Conservation (phyloP, 805 yeast species). For the Kodamaea leandrae region DNA sequence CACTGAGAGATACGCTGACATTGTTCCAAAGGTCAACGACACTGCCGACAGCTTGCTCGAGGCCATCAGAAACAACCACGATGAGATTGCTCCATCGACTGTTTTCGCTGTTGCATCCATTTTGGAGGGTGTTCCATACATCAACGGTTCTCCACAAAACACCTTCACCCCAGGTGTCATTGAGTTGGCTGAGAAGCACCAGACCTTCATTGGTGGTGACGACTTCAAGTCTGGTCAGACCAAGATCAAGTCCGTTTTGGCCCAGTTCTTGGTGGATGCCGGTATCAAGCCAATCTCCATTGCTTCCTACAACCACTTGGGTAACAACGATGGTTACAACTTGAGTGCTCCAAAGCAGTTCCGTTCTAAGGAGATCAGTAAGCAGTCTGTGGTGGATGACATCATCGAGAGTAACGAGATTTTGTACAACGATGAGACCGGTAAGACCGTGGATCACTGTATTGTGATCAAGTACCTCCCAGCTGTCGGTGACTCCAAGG, state of each 20-base stretch:
- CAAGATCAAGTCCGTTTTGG: conserved; percentile 91
- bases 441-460: conserved; percentile 84
- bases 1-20: conserved; percentile 87
- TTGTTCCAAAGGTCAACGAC: conserved; percentile 80
- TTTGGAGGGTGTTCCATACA: conserved; percentile 83
- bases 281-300: conserved; percentile 94
- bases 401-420: conserved; percentile 85
- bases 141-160: conserved; percentile 96
- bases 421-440: conserved; percentile 75
- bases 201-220: conserved; percentile 89
- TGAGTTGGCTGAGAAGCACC: conserved; percentile 77
- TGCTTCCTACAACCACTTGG: conserved; percentile 94
- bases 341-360: conserved; percentile 89
- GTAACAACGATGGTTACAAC: conserved; percentile 94
- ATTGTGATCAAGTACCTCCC: conserved; percentile 92
- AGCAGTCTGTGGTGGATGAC: conserved; percentile 90
- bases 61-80: conserved; percentile 74
- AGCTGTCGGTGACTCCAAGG: conserved; percentile 95
- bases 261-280: conserved; percentile 94
- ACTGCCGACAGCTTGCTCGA: conserved; percentile 75
- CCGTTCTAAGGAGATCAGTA: conserved; percentile 92
- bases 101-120: conserved; percentile 91
- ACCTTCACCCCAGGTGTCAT: conserved; percentile 95
- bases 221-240: conserved; percentile 98
- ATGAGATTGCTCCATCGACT: conserved; percentile 90